Base-by-base conservation (phyloP, 176 grass and related monocot genomes). In the Guadua angustifolia region DNA sequence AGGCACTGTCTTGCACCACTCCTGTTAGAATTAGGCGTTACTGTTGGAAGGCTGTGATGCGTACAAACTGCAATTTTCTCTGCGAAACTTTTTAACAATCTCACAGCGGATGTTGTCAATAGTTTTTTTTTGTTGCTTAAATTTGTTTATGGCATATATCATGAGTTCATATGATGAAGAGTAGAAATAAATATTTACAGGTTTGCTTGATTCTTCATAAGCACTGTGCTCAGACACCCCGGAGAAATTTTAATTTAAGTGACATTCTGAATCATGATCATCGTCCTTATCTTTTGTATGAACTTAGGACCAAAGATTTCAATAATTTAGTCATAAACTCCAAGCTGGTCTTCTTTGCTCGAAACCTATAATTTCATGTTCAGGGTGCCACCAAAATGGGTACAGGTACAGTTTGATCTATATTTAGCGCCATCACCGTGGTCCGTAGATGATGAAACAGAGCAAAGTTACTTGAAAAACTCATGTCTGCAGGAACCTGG, bases 401-500 rank as follows among this genome's bases (percentile, higher is more conserved):
- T 44, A 44, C 10, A 45, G 9, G 44, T 45, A 45, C 44, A 45
- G 44, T 45, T 45, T 45, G 44, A 45, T 12, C 44, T 45, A 13
- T 24, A 9, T 63, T 35, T 74, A 61, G 5, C 46, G 74, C 15
- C 3, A 2, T 73, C 10, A 9, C 10, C 10, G 44, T 45, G 3
- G 44, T 45, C 44, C 2, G 44, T 45, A 59, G 7, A 17, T 64
- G 69, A 50, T 50, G 42, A 71, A 39, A 38, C 49, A 49, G 10
- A 45, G 44, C 47, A 50, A 50, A 50, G 86, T 21, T 90, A 56
- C 69, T 68, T 85, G 2, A 45, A 45, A 45, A 45, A 12, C 10
- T 36, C 24, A 71, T 87, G 33, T 22, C 33, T n/a, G 21, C 82
- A 88, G 88, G 88, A 95, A 36, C 83, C 88, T 52, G 88, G 88